Evolutionary conservation across 192 early-diverging fungal genomes (phyloP).

Genomic region (Allomyces macrogynus): DNA sequence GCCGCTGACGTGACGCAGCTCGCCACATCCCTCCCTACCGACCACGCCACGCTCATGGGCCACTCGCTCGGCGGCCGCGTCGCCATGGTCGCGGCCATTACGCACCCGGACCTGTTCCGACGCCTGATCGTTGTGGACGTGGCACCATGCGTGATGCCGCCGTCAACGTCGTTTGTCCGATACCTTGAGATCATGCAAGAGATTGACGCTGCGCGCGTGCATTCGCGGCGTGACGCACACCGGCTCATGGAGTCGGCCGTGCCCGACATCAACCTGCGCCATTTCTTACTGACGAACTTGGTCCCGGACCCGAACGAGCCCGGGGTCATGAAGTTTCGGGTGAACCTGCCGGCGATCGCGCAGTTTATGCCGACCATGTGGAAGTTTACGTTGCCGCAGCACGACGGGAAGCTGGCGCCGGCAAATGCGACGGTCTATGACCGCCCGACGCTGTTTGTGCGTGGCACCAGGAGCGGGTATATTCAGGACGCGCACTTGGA

Average conservation of each 20-base stretch:
- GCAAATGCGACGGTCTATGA: constrained; percentile 18
- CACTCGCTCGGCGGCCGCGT: constrained; percentile 84
- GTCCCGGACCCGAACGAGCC: constrained; percentile 24
- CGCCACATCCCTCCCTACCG: constrained; percentile 30
- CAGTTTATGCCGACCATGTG: constrained; percentile 10
- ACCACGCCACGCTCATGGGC: constrained; percentile 46
- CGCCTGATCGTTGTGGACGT: constrained; percentile 52
- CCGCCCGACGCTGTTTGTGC: constrained; percentile 59
- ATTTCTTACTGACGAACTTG: constrained; percentile 84
- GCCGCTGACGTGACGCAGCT: constrained; percentile 50
- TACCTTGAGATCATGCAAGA: constrained; percentile 38
- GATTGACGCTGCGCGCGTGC: constrained; percentile 16
- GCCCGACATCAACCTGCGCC: constrained; percentile 12
- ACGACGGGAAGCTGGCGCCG: constrained; percentile 29
- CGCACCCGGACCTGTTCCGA: constrained; percentile 22
- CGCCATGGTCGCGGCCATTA: constrained; percentile 43
- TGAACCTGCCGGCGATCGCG: constrained; percentile 52
- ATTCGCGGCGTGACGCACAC: too few relatives aligned
- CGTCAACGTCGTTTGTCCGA: constrained; percentile 28
- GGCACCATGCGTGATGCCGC: constrained; percentile 25
- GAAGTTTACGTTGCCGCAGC: constrained; percentile 19
- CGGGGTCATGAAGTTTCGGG: constrained; percentile 33
- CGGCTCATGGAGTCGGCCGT: too few relatives aligned
- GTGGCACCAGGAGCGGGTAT: constrained; percentile 48
- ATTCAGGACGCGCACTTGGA: constrained; percentile 28